These are phyloP conservation scores for Phytophthora syringae DNA, from an alignment of 352 stramenopile species.

Conservation along the genomic window DNA sequence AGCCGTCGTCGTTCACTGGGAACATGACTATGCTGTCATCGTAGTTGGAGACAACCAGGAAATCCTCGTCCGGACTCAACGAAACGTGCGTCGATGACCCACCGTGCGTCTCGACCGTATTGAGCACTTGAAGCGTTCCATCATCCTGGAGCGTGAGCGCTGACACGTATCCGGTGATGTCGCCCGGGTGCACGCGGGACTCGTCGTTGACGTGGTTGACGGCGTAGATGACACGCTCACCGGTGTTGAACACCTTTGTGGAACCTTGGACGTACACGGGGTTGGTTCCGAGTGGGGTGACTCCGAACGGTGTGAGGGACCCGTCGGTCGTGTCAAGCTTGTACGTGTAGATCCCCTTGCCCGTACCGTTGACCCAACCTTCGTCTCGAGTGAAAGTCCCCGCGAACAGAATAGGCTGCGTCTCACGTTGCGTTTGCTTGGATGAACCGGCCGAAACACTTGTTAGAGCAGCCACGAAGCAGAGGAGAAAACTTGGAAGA, in stretches of 20 bases:
- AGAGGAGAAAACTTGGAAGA: conserved; percentile 24
- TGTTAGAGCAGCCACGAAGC: conserved; percentile 24
- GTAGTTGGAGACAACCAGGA: conserved; percentile 61
- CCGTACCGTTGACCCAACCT: conserved; percentile 70
- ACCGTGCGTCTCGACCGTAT: conserved; percentile 58
- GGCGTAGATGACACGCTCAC: conserved; percentile 51
- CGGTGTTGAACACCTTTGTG: conserved; percentile 30
- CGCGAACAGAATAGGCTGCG: conserved; percentile 51
- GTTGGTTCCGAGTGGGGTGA: conserved; percentile 67
- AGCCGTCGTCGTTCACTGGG: conserved; percentile 43
- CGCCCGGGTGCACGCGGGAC: conserved; percentile 30
- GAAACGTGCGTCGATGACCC: conserved; percentile 48
- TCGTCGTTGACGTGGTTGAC: conserved; percentile 61
- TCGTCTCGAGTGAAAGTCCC: conserved; percentile 75
- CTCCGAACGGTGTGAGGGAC: conserved; percentile 41
- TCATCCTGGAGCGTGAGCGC: conserved; percentile 51
- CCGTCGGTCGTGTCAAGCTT: conserved; percentile 52
- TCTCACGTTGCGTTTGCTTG: conserved; percentile 12
- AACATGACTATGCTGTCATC: conserved; percentile 59
- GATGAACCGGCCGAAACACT: conserved; percentile 22
- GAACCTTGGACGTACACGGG: conserved; percentile 66
- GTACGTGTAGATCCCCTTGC: conserved; percentile 70
- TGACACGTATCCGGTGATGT: conserved; percentile 55
- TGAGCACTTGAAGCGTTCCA: conserved; percentile 51
- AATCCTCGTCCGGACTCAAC: conserved; percentile 51